Percentiles rank a stretch among this genome's conserved stretches.
phyloP scores from a whole-genome alignment of 2,329 filamentous ascomycete genomes.

The Hymenoscyphus linearis region DNA sequence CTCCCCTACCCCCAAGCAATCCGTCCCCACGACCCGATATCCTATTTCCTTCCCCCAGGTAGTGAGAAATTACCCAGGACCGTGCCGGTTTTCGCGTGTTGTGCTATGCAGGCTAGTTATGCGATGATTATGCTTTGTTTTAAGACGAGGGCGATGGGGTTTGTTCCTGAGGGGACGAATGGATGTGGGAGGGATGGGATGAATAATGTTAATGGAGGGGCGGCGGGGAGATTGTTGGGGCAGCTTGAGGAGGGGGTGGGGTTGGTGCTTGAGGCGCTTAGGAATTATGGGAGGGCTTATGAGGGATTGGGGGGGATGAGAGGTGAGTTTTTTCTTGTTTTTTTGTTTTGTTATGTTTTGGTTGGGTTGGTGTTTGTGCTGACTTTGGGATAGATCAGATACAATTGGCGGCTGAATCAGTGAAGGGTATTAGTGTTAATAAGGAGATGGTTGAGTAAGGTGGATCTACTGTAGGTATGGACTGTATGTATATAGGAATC shows the following conservation, averaged over 20 bases:
- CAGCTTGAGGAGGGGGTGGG: slow-evolving; percentile 21
- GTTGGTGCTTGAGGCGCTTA: slow-evolving; percentile 20
- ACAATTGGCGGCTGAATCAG: slow-evolving; percentile 4
- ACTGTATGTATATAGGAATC: too few relatives aligned
- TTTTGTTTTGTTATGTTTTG: background rate
- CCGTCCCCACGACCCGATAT: slow-evolving; percentile 5
- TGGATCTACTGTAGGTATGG: too few relatives aligned
- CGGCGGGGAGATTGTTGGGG: slow-evolving; percentile 14
- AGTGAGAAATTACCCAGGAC: slow-evolving; percentile 22
- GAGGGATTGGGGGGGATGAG: slow-evolving; percentile 26
- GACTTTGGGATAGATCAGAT: slow-evolving; percentile 14
- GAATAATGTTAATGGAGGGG: background rate
- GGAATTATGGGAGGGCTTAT: slow-evolving; percentile 26
- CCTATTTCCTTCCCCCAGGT: slow-evolving; percentile 6
- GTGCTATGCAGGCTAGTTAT: slow-evolving; percentile 33
- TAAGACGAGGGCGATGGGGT: slow-evolving; percentile 21
- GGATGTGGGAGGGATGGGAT: background rate
- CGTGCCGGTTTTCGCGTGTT: slow-evolving; percentile 33
- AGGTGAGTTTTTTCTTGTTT: slow-evolving; percentile 18
- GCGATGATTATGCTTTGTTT: slow-evolving; percentile 31
- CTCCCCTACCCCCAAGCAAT: slow-evolving; percentile 38
- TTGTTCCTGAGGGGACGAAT: slow-evolving; percentile 3
- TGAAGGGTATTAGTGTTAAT: slow-evolving; percentile 3
- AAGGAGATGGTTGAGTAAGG: background rate
- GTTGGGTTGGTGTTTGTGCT: background rate